Base-by-base conservation (phyloP, 2,329 filamentous ascomycete genomes). In the Sporothrix schenckii region DNA sequence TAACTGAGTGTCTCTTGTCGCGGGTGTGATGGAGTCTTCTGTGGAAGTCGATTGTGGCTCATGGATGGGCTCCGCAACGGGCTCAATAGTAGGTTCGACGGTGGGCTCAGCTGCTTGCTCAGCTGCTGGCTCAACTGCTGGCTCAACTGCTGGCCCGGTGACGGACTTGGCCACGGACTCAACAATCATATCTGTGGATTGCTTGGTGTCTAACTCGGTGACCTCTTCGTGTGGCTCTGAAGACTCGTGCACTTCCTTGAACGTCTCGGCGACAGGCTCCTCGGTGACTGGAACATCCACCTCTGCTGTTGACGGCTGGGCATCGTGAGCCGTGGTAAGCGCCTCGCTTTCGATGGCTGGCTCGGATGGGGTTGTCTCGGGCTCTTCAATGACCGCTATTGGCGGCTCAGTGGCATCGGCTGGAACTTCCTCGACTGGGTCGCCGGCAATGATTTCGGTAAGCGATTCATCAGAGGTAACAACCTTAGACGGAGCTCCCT, bases 371-470 rank as follows among this genome's bases (percentile, higher is more conserved):
- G n/a, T 13, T n/a, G 3, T 60, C 70, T 50, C 72, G 1, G 27
- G 19, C 6, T 41, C 24, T 6, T 54, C 11, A 21, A 69, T 3
- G 73, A 71, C 19, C 66, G 75, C 61, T 1, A 34, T 24, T 4
- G 30, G 41, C 9, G 16, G 30, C 56, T 70, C 69, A 24, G n/a
- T 11, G n/a, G n/a, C 14, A 5, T 60, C 68, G 0, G 10, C 49
- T 4, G 60, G 10, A 30, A 74, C 72, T 11, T 76, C 73, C 69
- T 9, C 4, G 44, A n/a, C 50, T 16, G 41, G 41, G 14, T 13
- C 10, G 9, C 3, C 14, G 41, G 14, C 41, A 16, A 14, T 44
- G 41, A 14, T 4, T 44, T 70, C 68, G 21, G 3, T 21, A 34
- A 7, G 34, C 34, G 34, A 34, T 34, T 34, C 34, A 34, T 34